These are phyloP conservation scores for Ceriops zippeliana DNA, from an alignment of 345 rosid species.

Conservation along the genomic window DNA sequence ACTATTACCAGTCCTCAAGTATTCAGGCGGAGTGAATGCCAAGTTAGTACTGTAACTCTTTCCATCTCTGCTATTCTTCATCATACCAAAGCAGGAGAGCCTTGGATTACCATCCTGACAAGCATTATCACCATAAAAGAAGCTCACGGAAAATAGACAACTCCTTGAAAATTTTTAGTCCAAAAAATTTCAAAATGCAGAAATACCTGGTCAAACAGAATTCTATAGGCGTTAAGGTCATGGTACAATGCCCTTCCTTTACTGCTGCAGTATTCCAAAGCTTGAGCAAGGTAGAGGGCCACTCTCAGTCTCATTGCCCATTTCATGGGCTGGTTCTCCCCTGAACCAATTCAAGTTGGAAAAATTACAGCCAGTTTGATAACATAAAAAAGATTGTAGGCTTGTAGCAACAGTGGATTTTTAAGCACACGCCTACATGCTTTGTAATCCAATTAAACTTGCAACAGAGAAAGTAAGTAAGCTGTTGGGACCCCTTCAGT, in stretches of 20 bases:
- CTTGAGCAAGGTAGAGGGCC: slow-evolving; percentile 84
- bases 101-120: slow-evolving; percentile 89
- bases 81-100: slow-evolving; percentile 88
- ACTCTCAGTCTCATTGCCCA: slow-evolving; percentile 98
- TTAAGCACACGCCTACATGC: not conserved
- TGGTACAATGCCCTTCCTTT: slow-evolving; percentile 93
- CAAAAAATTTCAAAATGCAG: not conserved
- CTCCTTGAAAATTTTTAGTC: not conserved
- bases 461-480: too few relatives aligned
- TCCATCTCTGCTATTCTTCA: slow-evolving; percentile 95
- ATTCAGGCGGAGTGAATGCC: slow-evolving; percentile 98
- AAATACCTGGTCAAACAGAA: slow-evolving; percentile 81
- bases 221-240: slow-evolving; percentile 91
- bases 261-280: slow-evolving; percentile 77
- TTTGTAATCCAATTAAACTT: too few relatives aligned
- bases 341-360: slow-evolving; percentile 36
- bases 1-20: slow-evolving; percentile 67
- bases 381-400: not conserved
- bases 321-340: slow-evolving; percentile 98
- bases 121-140: slow-evolving; percentile 8
- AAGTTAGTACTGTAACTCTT: slow-evolving; percentile 93
- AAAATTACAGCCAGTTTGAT: not conserved
- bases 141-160: not conserved
- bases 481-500: too few relatives aligned
- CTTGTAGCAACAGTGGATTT: not conserved